Conservation (phyloP, 2,329 filamentous ascomycete species). For the Aspergillus bombycis region DNA sequence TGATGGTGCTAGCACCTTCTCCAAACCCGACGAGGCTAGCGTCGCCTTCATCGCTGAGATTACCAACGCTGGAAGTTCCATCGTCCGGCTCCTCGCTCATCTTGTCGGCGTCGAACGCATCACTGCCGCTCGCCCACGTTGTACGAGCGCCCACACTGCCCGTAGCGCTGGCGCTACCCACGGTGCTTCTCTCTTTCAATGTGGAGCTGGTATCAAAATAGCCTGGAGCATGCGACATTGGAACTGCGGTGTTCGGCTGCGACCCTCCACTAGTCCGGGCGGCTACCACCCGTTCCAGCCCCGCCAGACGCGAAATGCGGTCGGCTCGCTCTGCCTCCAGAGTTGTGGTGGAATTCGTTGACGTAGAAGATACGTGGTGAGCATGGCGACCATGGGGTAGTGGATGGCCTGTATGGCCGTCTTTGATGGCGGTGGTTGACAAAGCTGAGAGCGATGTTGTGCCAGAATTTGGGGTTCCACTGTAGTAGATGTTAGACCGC, state of each 20-base stretch:
- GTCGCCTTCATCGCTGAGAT: conserved; percentile 82
- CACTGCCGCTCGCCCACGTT: conserved; percentile 69
- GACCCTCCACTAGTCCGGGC: conserved; percentile 57
- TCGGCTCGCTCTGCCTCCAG: conserved; percentile 91
- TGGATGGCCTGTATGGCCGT: conserved; percentile 84
- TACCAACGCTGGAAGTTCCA: conserved; percentile 67
- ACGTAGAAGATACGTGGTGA: conserved; percentile 59
- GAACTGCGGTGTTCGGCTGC: conserved; percentile 37
- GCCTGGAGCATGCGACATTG: conserved; percentile 55
- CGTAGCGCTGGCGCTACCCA: conserved; percentile 87
- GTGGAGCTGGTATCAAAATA: conserved; percentile 81
- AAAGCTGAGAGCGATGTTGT: conserved; percentile 90
- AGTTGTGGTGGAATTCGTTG: conserved; percentile 67
- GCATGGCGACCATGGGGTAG: conserved; percentile 60
- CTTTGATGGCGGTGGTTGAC: conserved; percentile 93
- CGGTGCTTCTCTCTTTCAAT: conserved; percentile 81
- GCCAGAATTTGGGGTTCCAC: conserved; percentile 89
- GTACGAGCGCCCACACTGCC: conserved; percentile 68
- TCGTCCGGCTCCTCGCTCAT: conserved; percentile 70
- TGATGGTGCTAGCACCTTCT: conserved; percentile 85
- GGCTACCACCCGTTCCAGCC: conserved; percentile 86
- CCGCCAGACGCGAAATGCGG: conserved; percentile 90
- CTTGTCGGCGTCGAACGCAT: conserved; percentile 59
- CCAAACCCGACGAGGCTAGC: conserved; percentile 89
- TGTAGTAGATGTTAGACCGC: conserved; percentile 41